A percentile compares a stretch with the other conserved stretches of the same genome.
These are phyloP conservation scores for Adansonia grandidieri DNA, from an alignment of 441 rosid genomes.

Conservation along the genomic window DNA sequence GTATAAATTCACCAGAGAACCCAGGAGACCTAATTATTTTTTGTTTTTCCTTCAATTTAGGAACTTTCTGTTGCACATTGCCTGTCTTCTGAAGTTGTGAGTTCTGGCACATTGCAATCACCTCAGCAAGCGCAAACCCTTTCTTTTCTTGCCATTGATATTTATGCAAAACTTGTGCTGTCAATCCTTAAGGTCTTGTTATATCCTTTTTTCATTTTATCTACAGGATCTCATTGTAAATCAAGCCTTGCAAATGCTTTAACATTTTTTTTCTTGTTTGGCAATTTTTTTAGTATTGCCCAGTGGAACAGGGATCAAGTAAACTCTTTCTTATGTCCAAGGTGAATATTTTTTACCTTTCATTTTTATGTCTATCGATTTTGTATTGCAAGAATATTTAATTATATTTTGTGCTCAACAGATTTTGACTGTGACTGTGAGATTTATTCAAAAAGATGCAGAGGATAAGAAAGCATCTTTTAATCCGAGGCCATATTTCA, in stretches of 20 bases:
- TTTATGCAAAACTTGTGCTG: slow-evolving; percentile 81
- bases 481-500: slow-evolving; percentile 94
- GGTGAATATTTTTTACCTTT: slow-evolving; percentile 47
- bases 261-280: slow-evolving; percentile 14
- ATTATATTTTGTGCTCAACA: slow-evolving; percentile 41
- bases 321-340: slow-evolving; percentile 69
- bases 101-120: slow-evolving; percentile 61
- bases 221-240: slow-evolving; percentile 14
- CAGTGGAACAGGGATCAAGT: slow-evolving; percentile 79
- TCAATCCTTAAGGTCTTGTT: slow-evolving; percentile 71
- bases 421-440: slow-evolving; percentile 80
- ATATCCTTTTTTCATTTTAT: slow-evolving; percentile 23
- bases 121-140: slow-evolving; percentile 77
- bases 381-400: not conserved
- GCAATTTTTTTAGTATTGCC: slow-evolving; percentile 40
- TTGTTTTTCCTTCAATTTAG: slow-evolving; percentile 41
- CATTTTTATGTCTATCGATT: not conserved
- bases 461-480: slow-evolving; percentile 88
- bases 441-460: slow-evolving; percentile 79
- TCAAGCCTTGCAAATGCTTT: slow-evolving; percentile 24
- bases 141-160: slow-evolving; percentile 86
- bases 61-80: slow-evolving; percentile 91
- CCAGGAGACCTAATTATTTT: slow-evolving; percentile 22
- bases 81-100: slow-evolving; percentile 71
- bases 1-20: slow-evolving; percentile 9